phyloP scores from a whole-genome alignment of 129 eudicot species.

The Oenanthe sinensis region DNA sequence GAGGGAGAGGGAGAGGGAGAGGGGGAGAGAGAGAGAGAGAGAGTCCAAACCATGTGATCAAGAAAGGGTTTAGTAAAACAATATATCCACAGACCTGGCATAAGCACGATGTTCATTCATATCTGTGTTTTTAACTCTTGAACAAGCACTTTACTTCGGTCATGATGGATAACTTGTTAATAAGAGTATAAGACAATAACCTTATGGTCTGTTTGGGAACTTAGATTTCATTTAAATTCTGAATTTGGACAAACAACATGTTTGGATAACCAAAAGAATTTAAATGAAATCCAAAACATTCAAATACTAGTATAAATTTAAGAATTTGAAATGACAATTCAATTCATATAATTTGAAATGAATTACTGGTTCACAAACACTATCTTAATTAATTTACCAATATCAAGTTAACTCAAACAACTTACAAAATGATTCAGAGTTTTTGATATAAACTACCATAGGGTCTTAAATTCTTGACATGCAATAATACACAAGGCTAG shows the following conservation, averaged over 20 bases:
- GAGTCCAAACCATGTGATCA: not conserved
- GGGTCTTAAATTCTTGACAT: not conserved
- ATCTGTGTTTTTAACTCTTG: not conserved
- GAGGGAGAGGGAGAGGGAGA: no score
- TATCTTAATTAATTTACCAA: not conserved
- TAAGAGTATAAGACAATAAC: not conserved
- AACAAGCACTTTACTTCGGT: not conserved
- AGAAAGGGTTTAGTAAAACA: not conserved
- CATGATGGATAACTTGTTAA: no score
- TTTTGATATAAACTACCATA: no score
- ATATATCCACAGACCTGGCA: not conserved
- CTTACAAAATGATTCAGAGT: not conserved
- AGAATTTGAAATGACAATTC: no score
- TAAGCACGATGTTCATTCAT: not conserved
- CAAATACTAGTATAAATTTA: no score
- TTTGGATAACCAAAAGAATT: no score
- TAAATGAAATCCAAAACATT: no score
- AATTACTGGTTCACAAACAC: no score
- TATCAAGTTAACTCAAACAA: not conserved
- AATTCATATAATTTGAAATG: no score
- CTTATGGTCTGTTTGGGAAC: not conserved
- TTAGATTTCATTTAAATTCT: no score
- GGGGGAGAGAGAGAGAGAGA: no score
- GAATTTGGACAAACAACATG: no score
- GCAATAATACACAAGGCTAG: not conserved